Conservation (phyloP, 2,329 filamentous ascomycete species). For the Pseudopithomyces chartarum region DNA sequence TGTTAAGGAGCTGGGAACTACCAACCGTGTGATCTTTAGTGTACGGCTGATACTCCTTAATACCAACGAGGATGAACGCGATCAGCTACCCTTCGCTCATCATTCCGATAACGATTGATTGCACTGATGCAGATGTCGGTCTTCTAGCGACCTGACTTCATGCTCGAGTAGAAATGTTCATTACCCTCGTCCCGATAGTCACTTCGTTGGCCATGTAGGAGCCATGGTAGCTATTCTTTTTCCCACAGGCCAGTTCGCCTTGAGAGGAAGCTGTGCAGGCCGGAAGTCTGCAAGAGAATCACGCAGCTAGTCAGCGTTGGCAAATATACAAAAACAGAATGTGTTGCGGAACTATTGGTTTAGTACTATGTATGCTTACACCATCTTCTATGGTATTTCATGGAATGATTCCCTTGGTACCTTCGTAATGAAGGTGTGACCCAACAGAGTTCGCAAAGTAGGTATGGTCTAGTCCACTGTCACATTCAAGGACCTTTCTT, state of each 20-base stretch:
- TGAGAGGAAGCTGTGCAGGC: slow-evolving; percentile 25
- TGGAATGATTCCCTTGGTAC: slow-evolving; percentile 78
- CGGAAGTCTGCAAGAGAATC: slow-evolving; percentile 32
- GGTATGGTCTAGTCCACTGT: slow-evolving; percentile 36
- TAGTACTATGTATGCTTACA: slow-evolving; percentile 73
- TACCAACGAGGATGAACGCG: slow-evolving; percentile 12
- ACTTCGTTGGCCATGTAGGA: slow-evolving; percentile 65
- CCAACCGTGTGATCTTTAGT: neutral
- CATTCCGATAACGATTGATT: slow-evolving; percentile 66
- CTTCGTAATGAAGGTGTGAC: slow-evolving; percentile 74
- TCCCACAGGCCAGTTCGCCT: slow-evolving; percentile 56
- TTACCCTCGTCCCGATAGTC: slow-evolving; percentile 70
- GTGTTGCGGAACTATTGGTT: too few species aligned
- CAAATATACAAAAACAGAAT: too few species aligned
- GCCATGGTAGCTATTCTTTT: slow-evolving; percentile 66
- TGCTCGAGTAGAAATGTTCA: slow-evolving; percentile 70
- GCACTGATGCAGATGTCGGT: slow-evolving; percentile 61
- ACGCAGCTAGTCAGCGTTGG: slow-evolving; percentile 57
- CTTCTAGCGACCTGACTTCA: slow-evolving; percentile 74
- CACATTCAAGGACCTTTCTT: neutral
- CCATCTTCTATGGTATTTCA: slow-evolving; percentile 66
- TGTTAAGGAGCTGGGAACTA: neutral
- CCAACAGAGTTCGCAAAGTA: slow-evolving; percentile 61
- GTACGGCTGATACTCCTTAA: slow-evolving; percentile 7
- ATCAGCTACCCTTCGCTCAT: slow-evolving; percentile 17